phyloP scores from a whole-genome alignment of 306 rosid genomes.

The Arachis stenosperma region DNA sequence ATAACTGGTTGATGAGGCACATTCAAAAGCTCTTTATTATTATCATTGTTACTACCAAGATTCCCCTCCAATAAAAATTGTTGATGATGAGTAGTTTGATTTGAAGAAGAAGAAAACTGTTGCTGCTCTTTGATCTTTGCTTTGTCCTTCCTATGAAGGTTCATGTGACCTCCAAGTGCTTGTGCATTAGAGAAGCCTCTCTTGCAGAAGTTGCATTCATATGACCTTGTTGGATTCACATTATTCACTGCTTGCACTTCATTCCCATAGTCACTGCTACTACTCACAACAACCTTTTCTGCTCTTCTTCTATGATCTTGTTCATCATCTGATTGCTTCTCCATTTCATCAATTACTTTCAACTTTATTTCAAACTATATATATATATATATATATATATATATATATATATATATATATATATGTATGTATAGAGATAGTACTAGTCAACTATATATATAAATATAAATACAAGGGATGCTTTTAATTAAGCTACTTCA shows the following conservation, averaged over 20 bases:
- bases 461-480: no score
- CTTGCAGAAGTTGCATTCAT: constrained; percentile 78
- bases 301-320: constrained; percentile 16
- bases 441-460: constrained; percentile 35
- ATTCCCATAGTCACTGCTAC: background rate
- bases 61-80: constrained; percentile 27
- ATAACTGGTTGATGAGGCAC: constrained; percentile 18
- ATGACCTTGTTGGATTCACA: constrained; percentile 43
- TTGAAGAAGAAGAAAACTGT: constrained; percentile 2
- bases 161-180: constrained; percentile 95
- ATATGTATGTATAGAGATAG: constrained; percentile 2
- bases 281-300: constrained; percentile 34
- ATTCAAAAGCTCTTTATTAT: constrained; percentile 34
- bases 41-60: background rate
- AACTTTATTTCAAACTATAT: background rate
- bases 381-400: no score
- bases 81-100: background rate
- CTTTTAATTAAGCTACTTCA: no score
- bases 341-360: constrained; percentile 39
- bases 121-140: constrained; percentile 71
- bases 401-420: no score
- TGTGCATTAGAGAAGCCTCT: constrained; percentile 94
- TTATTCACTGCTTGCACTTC: constrained; percentile 32
- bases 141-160: constrained; percentile 81
- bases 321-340: constrained; percentile 38